Conservation (phyloP, 192 early-diverging fungal genomes). For the Dispira parvispora region DNA sequence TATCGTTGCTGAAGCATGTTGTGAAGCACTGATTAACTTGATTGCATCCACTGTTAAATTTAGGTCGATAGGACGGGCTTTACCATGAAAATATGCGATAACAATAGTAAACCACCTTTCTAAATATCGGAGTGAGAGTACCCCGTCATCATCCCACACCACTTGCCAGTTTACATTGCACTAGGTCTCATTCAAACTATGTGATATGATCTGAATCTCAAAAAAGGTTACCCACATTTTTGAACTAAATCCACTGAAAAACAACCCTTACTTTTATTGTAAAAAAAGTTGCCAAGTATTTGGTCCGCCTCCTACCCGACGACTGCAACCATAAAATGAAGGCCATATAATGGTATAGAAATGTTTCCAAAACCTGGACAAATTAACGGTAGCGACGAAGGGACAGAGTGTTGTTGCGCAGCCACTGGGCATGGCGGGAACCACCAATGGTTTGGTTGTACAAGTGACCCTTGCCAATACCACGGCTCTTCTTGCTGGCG, state of each 20-base stretch:
- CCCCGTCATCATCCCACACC: background rate
- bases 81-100: background rate
- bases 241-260: background rate
- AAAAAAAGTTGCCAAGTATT: background rate
- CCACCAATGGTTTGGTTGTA: constrained; percentile 96
- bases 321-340: background rate
- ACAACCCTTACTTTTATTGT: background rate
- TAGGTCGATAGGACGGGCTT: background rate
- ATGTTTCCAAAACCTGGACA: too few relatives aligned
- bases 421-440: constrained; percentile 86
- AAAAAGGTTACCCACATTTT: background rate
- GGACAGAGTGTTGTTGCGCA: constrained; percentile 88
- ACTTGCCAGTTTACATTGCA: background rate
- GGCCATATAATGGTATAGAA: background rate
- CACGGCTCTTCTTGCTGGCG: constrained; percentile 93
- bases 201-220: background rate
- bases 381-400: constrained; percentile 84
- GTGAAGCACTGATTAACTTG: too few relatives aligned
- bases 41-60: too few relatives aligned
- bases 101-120: background rate
- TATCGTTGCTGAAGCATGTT: too few relatives aligned
- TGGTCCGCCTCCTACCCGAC: background rate
- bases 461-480: constrained; percentile 88
- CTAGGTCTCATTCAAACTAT: too few relatives aligned
- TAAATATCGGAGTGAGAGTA: background rate